phyloP scores from a whole-genome alignment of 305 asterid genomes.

The Nicotiana rustica region DNA sequence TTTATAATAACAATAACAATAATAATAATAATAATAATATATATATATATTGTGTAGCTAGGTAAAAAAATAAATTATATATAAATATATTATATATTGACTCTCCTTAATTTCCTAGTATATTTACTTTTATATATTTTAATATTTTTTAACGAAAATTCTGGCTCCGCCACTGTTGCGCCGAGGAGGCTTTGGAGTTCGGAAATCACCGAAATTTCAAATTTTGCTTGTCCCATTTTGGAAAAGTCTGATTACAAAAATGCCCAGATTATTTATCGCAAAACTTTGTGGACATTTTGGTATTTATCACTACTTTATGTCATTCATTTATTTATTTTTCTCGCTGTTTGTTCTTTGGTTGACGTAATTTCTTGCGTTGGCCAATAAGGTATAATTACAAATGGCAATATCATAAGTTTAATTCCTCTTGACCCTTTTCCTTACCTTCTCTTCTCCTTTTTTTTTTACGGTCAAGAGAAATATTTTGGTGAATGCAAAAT shows the following conservation, averaged over 20 bases:
- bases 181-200: constrained; percentile 6
- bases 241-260: not conserved
- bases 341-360: not conserved
- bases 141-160: too few species aligned
- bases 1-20: not conserved
- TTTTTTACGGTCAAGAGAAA: not conserved
- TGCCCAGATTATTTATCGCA: not conserved
- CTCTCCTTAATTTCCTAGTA: too few species aligned
- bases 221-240: not conserved
- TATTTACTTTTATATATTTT: too few species aligned
- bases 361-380: not conserved
- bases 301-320: not conserved
- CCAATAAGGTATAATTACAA: not conserved
- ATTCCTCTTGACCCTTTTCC: not conserved
- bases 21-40: too few species aligned
- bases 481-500: too few species aligned
- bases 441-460: not conserved
- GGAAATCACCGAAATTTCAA: not conserved
- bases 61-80: too few species aligned
- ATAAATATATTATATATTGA: too few species aligned
- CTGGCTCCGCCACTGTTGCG: not conserved
- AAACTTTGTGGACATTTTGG: too few species aligned
- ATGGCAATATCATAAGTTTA: not conserved
- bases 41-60: too few species aligned
- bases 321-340: not conserved